phyloP scores from a whole-genome alignment of 1,284 basidiomycete species.

The Acaromyces ingoldii region DNA sequence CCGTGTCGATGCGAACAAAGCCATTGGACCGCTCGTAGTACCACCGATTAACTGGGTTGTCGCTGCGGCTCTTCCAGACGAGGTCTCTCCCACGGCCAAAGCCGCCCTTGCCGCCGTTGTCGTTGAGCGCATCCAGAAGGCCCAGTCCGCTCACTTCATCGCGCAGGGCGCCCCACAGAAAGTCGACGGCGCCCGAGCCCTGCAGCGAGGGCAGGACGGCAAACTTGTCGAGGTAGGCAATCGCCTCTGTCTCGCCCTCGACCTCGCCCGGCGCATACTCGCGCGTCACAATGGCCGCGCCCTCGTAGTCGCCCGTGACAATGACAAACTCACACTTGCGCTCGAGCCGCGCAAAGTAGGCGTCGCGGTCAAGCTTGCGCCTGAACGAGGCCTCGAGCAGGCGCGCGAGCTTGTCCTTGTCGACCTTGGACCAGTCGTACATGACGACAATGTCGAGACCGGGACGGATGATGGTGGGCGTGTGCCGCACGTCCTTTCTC shows the following conservation, averaged over 20 bases:
- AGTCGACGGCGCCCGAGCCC: constrained; percentile 97
- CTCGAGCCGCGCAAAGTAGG: constrained; percentile 75
- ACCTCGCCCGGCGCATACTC: constrained; percentile 57
- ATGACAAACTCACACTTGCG: constrained; percentile 82
- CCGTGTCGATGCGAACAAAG: constrained; percentile 65
- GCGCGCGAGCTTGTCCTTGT: constrained; percentile 68
- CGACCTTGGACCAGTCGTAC: constrained; percentile 62
- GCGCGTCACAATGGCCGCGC: constrained; percentile 88
- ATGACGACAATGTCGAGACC: constrained; percentile 82
- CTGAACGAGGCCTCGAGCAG: constrained; percentile 84
- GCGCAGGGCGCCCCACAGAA: constrained; percentile 95
- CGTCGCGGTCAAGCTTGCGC: constrained; percentile 65
- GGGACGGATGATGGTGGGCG: constrained; percentile 84
- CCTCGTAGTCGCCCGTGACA: constrained; percentile 90
- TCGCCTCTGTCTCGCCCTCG: constrained; percentile 46
- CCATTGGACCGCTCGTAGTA: constrained; percentile 95
- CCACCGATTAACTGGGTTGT: constrained; percentile 99
- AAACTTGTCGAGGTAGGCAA: constrained; percentile 98
- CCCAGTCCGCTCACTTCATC: constrained; percentile 98
- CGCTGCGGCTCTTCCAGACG: constrained; percentile 84
- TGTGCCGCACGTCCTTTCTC: constrained; percentile 76
- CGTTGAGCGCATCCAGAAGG: constrained; percentile 86
- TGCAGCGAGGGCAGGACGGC: constrained; percentile 90
- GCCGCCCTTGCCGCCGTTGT: constrained; percentile 76
- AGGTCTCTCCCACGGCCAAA: constrained; percentile 85